Evolutionary conservation across 208 protist species (phyloP).

Genomic region (Strigomonas galati): DNA sequence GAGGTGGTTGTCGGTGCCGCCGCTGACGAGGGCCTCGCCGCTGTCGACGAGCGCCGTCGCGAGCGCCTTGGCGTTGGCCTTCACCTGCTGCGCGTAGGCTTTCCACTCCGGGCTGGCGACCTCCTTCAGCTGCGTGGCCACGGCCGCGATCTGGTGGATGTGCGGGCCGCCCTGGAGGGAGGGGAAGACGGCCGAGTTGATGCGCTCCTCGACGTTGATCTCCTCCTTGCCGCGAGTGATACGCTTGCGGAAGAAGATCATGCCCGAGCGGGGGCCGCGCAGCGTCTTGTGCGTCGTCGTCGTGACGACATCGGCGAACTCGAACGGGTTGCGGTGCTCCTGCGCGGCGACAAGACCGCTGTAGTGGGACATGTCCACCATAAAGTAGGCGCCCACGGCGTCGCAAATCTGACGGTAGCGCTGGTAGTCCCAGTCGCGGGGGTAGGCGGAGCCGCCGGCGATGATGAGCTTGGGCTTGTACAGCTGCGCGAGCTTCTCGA

Average conservation of each 20-base stretch:
- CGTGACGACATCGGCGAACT: slow-evolving; percentile 98
- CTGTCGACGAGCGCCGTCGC: slow-evolving; percentile 66
- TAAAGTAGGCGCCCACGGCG: slow-evolving; percentile 84
- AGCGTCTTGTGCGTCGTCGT: slow-evolving; percentile 99
- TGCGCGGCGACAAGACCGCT: slow-evolving; percentile 91
- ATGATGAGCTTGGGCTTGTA: slow-evolving; percentile 97
- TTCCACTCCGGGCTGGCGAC: slow-evolving; percentile 92
- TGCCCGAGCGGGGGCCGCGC: slow-evolving; percentile 96
- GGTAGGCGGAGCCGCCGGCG: slow-evolving; percentile 96
- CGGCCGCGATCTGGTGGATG: slow-evolving; percentile 96
- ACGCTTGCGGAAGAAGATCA: slow-evolving; percentile 98
- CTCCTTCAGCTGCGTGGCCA: slow-evolving; percentile 96
- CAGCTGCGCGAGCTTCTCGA: slow-evolving; percentile 82
- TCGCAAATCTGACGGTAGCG: slow-evolving; percentile 89
- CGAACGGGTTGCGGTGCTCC: slow-evolving; percentile 91
- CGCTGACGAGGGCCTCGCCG: slow-evolving; percentile 93
- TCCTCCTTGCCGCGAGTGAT: slow-evolving; percentile 44
- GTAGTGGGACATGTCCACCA: slow-evolving; percentile 99
- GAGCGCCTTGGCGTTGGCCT: slow-evolving; percentile 86
- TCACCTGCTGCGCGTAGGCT: slow-evolving; percentile 91
- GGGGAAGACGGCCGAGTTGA: slow-evolving; percentile 99
- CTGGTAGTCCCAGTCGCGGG: slow-evolving; percentile 97
- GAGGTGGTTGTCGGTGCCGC: slow-evolving; percentile 98
- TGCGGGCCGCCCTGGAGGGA: slow-evolving; percentile 98
- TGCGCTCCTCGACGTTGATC: slow-evolving; percentile 83